Base-by-base conservation (phyloP, 2,329 filamentous ascomycete genomes). In the Coniochaeta sp. region DNA sequence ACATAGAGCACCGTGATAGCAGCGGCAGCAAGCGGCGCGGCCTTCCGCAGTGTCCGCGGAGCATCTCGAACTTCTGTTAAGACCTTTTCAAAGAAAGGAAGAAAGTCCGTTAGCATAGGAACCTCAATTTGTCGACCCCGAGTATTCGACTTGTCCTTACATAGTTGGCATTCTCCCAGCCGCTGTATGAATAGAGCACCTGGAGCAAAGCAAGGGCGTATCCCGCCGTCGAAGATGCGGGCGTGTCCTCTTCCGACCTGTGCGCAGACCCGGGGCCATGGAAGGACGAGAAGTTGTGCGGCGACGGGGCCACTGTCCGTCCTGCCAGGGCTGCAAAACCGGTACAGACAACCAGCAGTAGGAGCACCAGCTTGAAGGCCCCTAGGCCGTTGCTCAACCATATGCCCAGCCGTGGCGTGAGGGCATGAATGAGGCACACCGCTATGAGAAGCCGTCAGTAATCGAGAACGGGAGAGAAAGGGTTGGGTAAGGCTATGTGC, bases 151-250 rank as follows among this genome's bases (percentile, higher is more conserved):
- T 17, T 26, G n/a, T 40, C 55, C 64, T 26, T 52, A 68, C 68
- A 60, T 74, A 75, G 24, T 74, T 74, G 26, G 73, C 72, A 59
- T 75, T 75, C 62, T 75, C 73, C 73, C 73, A 75, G 3, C 73
- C 73, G 42, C 70, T 70, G 58, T 73, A 75, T 7, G 72, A 64
- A 60, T 74, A 75, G 16, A 74, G 63, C 8, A 75, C 70, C 52
- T 73, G 69, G 54, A 71, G 66, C 30, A 72, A 64, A 7, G 69
- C 72, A 44, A 72, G 67, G 8, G 71, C 66, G 60, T 72, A 73
- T 7, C 68, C 66, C 16, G 65, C 64, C 4, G 63, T 52, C 4
- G 61, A 61, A 8, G 47, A 52, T 7, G 47, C 47, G 0, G 61
- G 57, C 1, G 58, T 24, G 16, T 60, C 36, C 38, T 59, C 58